A percentile compares a stretch with the other conserved stretches of the same genome.
Conservation (phyloP, 331 rosid genomes). For the Ulmus americana region DNA sequence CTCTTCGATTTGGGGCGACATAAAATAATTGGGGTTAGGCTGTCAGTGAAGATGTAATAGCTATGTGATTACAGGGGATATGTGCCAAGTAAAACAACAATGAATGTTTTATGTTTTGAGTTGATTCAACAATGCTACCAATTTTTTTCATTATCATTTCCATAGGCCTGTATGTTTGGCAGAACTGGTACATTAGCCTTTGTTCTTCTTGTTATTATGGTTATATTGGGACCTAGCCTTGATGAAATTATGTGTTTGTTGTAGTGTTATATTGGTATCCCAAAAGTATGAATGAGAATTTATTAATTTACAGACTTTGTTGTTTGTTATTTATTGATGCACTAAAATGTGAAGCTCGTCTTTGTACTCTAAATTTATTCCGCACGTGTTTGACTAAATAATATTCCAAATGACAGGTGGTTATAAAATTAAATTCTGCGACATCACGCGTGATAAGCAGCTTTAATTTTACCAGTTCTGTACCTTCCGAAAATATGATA, state of each 20-base stretch:
- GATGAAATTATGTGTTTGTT: not conserved
- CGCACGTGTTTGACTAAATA: slow-evolving; percentile 24
- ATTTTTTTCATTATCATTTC: not conserved
- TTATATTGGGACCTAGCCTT: not conserved
- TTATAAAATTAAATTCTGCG: slow-evolving; percentile 43
- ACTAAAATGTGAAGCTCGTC: not conserved
- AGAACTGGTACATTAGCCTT: not conserved
- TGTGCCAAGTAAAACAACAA: not conserved
- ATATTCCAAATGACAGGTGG: slow-evolving; percentile 47
- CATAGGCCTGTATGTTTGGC: not conserved
- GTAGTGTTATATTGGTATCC: too few species aligned
- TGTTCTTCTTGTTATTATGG: not conserved
- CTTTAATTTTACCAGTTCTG: slow-evolving; percentile 32
- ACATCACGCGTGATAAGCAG: slow-evolving; percentile 33
- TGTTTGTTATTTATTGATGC: not conserved
- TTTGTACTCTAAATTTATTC: not conserved
- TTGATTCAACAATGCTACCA: not conserved
- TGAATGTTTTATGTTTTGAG: not conserved
- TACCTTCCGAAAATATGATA: slow-evolving; percentile 32
- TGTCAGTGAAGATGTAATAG: not conserved
- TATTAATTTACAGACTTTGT: too few species aligned
- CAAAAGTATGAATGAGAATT: too few species aligned
- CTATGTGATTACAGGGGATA: not conserved
- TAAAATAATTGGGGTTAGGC: not conserved
- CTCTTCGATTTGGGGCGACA: not conserved